Percentiles rank a stretch among this genome's conserved stretches.
These are phyloP conservation scores for Cenchrus purpureus DNA, from an alignment of 176 grass and related monocot species.

Conservation along the genomic window DNA sequence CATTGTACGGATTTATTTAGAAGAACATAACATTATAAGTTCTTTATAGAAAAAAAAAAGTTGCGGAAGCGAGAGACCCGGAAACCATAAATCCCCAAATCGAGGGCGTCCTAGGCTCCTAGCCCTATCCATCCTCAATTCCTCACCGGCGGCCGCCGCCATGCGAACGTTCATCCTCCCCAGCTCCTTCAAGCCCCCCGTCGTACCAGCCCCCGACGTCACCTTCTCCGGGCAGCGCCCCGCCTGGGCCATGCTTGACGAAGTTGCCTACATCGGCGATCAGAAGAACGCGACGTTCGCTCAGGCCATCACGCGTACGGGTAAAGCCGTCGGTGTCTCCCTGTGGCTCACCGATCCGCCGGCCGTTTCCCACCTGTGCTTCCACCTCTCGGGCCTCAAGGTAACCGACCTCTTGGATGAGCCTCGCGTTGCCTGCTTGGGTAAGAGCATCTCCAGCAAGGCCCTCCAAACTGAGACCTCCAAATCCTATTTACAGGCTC, in stretches of 20 bases:
- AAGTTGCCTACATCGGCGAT: not conserved
- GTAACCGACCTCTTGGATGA: not conserved
- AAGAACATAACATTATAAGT: too few relatives aligned
- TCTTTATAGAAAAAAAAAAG: too few relatives aligned
- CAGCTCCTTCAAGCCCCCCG: not conserved
- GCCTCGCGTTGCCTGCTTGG: not conserved
- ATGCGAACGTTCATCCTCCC: too few relatives aligned
- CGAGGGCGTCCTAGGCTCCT: too few relatives aligned
- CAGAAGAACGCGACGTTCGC: not conserved
- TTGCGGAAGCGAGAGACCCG: too few relatives aligned
- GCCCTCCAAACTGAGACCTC: too few relatives aligned
- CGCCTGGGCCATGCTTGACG: not conserved
- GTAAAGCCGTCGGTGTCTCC: not conserved
- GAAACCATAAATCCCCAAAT: too few relatives aligned
- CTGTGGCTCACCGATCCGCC: conserved; percentile 6
- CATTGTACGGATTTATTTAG: too few relatives aligned
- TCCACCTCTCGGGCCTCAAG: not conserved
- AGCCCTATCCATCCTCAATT: too few relatives aligned
- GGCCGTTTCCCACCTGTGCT: not conserved
- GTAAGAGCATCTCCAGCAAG: not conserved
- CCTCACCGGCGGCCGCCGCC: too few relatives aligned
- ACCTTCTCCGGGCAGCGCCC: not conserved
- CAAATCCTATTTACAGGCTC: too few relatives aligned
- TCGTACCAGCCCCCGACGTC: not conserved
- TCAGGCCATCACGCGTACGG: not conserved